Evolutionary conservation across 2,329 filamentous ascomycete species (phyloP), one percentile per base, ranked within the genome.

Genomic region (Ophiostoma ulmi): DNA sequence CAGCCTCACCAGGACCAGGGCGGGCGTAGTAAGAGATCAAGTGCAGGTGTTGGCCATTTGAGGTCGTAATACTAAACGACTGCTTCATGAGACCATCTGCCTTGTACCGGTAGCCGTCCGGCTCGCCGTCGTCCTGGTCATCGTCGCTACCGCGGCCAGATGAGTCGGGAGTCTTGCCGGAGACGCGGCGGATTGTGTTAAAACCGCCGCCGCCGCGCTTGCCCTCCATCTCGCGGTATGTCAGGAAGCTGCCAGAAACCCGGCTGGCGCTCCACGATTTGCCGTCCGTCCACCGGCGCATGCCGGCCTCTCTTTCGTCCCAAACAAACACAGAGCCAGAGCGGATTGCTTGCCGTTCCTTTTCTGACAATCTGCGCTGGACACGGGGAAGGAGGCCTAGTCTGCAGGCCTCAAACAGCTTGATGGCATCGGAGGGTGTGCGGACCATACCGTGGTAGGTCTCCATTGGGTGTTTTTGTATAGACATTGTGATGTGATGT

Each of bases 301-400:
- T 99, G 75, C 95, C 95, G 13, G 95, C 95, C 83, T 99, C 95
- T 76, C 94, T 86, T 83, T 99, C 95, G 80, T 99, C 95, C 95
- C 95, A 99, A n/a, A 99, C 95, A 77, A 98, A 99, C 3, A 99
- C 94, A 0, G 95, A 99, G 63, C 95, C 95, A 0, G 94, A 97
- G 77, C 93, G 90, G 79, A 99, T 99, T 4, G 93, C 93, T 78
- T 97, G 94, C 73, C 95, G 88, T 82, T 99, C 95, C 82, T 98
- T 98, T 80, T 99, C 95, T 2, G 95, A 98, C 72, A 97, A 82
- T 76, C 95, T 87, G 75, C 95, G 87, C 82, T 98, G 95, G 6
- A 99, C 95, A 75, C 95, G 89, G 39, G 95, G 95, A 67, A 98
- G 83, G 67, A 97, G 84, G 70, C 95, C 95, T 65, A 97, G 85